phyloP scores from a whole-genome alignment of 768 basidiomycete species.

The Macrolepiota dolichaula region DNA sequence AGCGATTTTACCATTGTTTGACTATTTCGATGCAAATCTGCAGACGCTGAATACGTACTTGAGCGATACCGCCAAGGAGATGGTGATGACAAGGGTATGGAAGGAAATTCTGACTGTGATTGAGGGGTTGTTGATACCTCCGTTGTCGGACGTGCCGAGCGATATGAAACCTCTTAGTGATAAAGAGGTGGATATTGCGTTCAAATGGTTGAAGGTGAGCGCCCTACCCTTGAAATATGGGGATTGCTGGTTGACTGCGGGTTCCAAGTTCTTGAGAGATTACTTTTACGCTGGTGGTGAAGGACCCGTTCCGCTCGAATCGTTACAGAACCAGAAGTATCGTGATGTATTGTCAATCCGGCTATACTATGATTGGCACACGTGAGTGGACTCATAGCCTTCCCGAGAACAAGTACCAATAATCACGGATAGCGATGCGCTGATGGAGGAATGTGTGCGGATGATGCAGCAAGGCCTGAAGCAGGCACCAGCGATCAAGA shows the following conservation, averaged over 20 bases:
- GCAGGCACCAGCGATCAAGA: slow-evolving; percentile 71
- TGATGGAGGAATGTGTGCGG: slow-evolving; percentile 94
- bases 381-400: slow-evolving; percentile 42
- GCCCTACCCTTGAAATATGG: neutral
- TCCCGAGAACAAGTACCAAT: slow-evolving; percentile 10
- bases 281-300: slow-evolving; percentile 96
- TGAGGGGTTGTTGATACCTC: slow-evolving; percentile 87
- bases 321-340: slow-evolving; percentile 92
- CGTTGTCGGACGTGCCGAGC: slow-evolving; percentile 78
- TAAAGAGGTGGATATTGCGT: slow-evolving; percentile 97
- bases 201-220: slow-evolving; percentile 91
- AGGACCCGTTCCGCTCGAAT: slow-evolving; percentile 81
- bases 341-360: slow-evolving; percentile 87
- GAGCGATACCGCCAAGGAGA: slow-evolving; percentile 80
- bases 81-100: slow-evolving; percentile 93
- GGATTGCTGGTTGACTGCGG: neutral
- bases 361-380: slow-evolving; percentile 95
- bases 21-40: slow-evolving; percentile 94
- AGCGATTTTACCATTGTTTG: slow-evolving; percentile 88
- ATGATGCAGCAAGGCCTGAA: slow-evolving; percentile 90
- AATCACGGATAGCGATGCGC: slow-evolving; percentile 51
- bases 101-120: slow-evolving; percentile 89
- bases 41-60: slow-evolving; percentile 88
- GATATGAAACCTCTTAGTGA: slow-evolving; percentile 92
- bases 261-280: slow-evolving; percentile 80